phyloP scores from a whole-genome alignment of 2,329 filamentous ascomycete genomes.

The Colletotrichum sp. region DNA sequence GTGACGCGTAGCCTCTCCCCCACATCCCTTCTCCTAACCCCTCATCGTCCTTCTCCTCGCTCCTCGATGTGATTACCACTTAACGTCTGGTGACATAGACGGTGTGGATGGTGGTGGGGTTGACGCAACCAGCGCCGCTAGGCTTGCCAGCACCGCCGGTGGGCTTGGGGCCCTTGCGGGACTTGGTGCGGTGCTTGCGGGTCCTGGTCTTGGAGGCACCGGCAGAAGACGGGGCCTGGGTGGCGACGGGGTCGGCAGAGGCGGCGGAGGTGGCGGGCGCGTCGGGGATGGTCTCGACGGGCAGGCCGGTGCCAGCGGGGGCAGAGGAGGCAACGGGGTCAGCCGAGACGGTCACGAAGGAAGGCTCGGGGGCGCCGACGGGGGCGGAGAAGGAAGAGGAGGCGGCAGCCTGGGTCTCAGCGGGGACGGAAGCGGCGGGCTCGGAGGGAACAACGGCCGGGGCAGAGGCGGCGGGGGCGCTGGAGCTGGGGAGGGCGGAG shows the following conservation, averaged over 20 bases:
- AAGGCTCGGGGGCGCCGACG: neutral
- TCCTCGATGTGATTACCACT: neutral
- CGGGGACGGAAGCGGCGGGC: neutral
- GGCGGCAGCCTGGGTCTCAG: neutral
- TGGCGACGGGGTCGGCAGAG: neutral
- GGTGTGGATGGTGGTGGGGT: neutral
- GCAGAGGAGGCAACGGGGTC: neutral
- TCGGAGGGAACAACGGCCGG: neutral
- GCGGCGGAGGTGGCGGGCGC: neutral
- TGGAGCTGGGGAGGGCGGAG: neutral
- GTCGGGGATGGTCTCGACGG: neutral
- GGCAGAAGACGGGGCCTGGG: neutral
- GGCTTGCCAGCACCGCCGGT: neutral
- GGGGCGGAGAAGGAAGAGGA: neutral
- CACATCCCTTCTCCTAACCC: neutral
- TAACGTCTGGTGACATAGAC: neutral
- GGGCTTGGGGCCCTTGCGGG: neutral
- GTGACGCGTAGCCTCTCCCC: neutral
- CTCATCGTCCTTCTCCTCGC: neutral
- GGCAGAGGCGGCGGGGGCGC: neutral
- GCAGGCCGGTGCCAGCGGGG: neutral
- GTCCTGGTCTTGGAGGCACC: constrained; percentile 10
- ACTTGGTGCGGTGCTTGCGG: neutral
- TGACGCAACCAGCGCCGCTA: neutral
- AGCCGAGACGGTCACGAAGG: neutral